A percentile compares a stretch with the other conserved stretches of the same genome.
phyloP scores from a whole-genome alignment of 371 early-diverging fungal genomes.

The Batkoa obscura region DNA sequence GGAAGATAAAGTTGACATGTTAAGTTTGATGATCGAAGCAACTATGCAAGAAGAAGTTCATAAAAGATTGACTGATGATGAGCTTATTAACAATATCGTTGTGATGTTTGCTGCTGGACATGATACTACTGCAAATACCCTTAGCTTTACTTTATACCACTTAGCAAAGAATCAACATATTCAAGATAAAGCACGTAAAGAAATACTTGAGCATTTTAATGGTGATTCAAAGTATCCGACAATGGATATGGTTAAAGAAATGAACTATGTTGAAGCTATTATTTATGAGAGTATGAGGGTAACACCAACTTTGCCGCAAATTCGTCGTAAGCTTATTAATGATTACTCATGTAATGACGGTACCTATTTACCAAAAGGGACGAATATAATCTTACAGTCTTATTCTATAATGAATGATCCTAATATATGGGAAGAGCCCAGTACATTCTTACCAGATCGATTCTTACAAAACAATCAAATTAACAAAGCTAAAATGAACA shows the following conservation, averaged over 20 bases:
- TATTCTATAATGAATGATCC: background rate
- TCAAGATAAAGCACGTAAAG: background rate
- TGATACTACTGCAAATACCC: constrained; percentile 3
- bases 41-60: too few relatives aligned
- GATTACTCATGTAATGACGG: background rate
- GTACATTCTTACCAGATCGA: background rate
- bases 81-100: background rate
- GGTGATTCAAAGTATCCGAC: background rate
- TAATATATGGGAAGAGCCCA: background rate
- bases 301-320: background rate
- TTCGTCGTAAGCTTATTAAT: background rate
- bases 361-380: background rate
- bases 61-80: background rate
- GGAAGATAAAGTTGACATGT: background rate
- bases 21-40: background rate
- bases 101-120: constrained; percentile 2
- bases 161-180: background rate
- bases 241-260: constrained; percentile 1
- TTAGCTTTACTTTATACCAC: background rate
- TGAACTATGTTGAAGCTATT: constrained; percentile 2
- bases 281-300: constrained; percentile 8
- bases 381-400: background rate
- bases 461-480: background rate
- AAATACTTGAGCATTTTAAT: background rate
- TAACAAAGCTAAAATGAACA: background rate